Percentiles rank a stretch among this genome's conserved stretches.
phyloP scores from a whole-genome alignment of 2,329 filamentous ascomycete species.

The Dothistroma pini region DNA sequence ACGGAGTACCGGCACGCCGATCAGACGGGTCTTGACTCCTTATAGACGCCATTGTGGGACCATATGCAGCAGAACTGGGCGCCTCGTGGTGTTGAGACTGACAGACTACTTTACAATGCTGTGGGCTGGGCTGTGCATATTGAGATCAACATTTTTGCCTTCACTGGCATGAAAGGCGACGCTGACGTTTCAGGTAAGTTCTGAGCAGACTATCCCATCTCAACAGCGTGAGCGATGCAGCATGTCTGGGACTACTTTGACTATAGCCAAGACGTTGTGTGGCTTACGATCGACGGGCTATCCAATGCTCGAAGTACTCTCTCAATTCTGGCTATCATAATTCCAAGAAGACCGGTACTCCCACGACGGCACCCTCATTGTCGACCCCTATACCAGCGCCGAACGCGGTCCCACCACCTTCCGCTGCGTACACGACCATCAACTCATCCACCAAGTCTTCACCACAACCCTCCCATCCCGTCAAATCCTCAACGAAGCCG shows the following conservation, averaged over 20 bases:
- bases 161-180: slow-evolving; percentile 49
- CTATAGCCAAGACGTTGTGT: slow-evolving; percentile 48
- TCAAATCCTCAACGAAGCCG: slow-evolving; percentile 22
- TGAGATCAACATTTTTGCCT: slow-evolving; percentile 58
- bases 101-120: slow-evolving; percentile 52
- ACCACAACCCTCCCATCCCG: slow-evolving; percentile 29
- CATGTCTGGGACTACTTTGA: slow-evolving; percentile 57
- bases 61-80: slow-evolving; percentile 55
- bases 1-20: slow-evolving; percentile 60
- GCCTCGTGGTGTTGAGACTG: slow-evolving; percentile 52
- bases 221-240: slow-evolving; percentile 58
- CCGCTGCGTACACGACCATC: slow-evolving; percentile 53
- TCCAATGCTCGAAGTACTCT: slow-evolving; percentile 52
- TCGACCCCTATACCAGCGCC: slow-evolving; percentile 57
- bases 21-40: slow-evolving; percentile 48
- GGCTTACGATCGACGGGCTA: slow-evolving; percentile 49
- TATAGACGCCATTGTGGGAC: slow-evolving; percentile 49
- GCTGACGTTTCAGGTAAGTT: slow-evolving; percentile 32
- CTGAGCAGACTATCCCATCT: slow-evolving; percentile 45
- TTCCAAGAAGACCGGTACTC: slow-evolving; percentile 50
- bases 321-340: slow-evolving; percentile 56
- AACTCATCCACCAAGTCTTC: slow-evolving; percentile 46
- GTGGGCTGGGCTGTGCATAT: slow-evolving; percentile 56
- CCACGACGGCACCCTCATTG: slow-evolving; percentile 52
- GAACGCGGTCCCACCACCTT: slow-evolving; percentile 53